These are phyloP conservation scores for Aspergillus glaucus DNA, from an alignment of 2,329 filamentous ascomycete species.

Conservation along the genomic window DNA sequence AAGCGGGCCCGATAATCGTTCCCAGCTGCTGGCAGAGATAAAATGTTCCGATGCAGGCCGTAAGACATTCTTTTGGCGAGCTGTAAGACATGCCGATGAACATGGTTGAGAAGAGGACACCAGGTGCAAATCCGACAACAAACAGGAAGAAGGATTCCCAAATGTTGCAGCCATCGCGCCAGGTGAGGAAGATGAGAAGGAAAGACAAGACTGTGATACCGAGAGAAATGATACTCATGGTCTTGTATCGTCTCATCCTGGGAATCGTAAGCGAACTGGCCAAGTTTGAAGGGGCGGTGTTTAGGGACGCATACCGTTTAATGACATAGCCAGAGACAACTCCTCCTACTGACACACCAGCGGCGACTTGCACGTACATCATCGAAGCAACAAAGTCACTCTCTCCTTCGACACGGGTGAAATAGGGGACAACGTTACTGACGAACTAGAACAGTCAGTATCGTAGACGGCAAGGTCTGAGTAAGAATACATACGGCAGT, in stretches of 20 bases:
- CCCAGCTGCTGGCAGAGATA: constrained; percentile 18
- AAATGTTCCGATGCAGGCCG: constrained; percentile 11
- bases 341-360: constrained; percentile 8
- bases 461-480: background rate
- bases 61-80: constrained; percentile 4
- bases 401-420: constrained; percentile 10
- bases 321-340: constrained; percentile 6
- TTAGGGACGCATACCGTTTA: constrained; percentile 6
- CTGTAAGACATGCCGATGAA: constrained; percentile 13
- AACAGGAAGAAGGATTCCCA: constrained; percentile 9
- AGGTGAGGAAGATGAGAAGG: constrained; percentile 10
- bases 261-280: background rate
- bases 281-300: background rate
- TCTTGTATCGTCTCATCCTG: constrained; percentile 4
- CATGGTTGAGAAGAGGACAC: constrained; percentile 12
- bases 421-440: constrained; percentile 11
- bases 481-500: constrained; percentile 7
- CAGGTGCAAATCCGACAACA: constrained; percentile 7
- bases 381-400: constrained; percentile 9
- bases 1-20: constrained; percentile 12
- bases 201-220: constrained; percentile 2
- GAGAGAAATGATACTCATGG: constrained; percentile 1
- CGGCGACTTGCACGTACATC: constrained; percentile 2
- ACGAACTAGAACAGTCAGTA: constrained; percentile 1
- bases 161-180: constrained; percentile 11